Conservation (phyloP, 2,329 filamentous ascomycete species). For the Coniochaeta pulveracea region DNA sequence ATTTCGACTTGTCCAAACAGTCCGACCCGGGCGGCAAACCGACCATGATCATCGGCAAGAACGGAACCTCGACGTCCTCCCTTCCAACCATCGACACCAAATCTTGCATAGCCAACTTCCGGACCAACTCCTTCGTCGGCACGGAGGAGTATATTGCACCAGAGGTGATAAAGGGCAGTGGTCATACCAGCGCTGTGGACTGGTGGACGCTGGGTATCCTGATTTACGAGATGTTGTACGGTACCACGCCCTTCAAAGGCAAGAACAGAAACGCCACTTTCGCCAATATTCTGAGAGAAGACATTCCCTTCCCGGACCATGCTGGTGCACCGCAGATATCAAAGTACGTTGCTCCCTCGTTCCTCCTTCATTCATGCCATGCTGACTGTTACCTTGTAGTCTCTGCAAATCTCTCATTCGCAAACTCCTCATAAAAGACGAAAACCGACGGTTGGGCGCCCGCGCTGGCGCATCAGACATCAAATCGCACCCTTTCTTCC, state of each 20-base stretch:
- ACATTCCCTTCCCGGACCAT: constrained; percentile 91
- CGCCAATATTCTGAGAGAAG: constrained; percentile 90
- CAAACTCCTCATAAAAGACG: constrained; percentile 96
- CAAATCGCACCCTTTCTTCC: constrained; percentile 93
- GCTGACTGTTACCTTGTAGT: constrained; percentile 30
- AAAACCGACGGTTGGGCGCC: constrained; percentile 84
- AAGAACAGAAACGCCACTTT: constrained; percentile 98
- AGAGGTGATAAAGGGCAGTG: constrained; percentile 96
- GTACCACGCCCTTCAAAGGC: constrained; percentile 97
- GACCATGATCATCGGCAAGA: constrained; percentile 92
- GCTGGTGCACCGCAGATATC: constrained; percentile 75
- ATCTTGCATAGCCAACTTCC: constrained; percentile 95
- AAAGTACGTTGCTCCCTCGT: constrained; percentile 52
- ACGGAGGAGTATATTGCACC: constrained; percentile 99
- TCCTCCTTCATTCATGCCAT: not conserved
- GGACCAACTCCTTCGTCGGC: constrained; percentile 96
- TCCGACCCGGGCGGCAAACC: constrained; percentile 92
- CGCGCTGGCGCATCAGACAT: constrained; percentile 94
- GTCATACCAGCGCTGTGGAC: constrained; percentile 95
- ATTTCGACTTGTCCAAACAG: constrained; percentile 97
- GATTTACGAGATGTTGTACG: constrained; percentile 98
- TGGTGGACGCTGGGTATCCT: constrained; percentile 98
- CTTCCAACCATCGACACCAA: constrained; percentile 97
- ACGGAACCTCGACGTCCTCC: constrained; percentile 74
- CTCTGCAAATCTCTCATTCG: constrained; percentile 94